phyloP scores from a whole-genome alignment of 2,329 filamentous ascomycete genomes.

The Fusarium metavorans region DNA sequence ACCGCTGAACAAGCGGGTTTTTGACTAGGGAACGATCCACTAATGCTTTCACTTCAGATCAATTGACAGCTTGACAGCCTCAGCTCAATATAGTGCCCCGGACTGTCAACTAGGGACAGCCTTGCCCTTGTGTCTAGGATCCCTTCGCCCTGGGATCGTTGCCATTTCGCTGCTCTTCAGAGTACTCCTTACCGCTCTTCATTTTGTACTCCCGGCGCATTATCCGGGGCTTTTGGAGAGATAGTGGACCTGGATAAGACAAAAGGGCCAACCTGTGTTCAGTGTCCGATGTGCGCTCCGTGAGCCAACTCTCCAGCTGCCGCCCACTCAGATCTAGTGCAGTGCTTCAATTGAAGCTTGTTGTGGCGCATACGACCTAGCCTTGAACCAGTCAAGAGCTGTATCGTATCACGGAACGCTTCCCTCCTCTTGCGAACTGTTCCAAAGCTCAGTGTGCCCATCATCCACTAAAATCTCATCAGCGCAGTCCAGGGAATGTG shows the following conservation, averaged over 20 bases:
- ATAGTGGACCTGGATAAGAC: not conserved
- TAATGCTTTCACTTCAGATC: conserved; percentile 16
- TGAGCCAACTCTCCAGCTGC: not conserved
- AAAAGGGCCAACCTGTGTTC: not conserved
- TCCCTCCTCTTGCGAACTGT: not conserved
- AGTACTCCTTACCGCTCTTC: conserved; percentile 1
- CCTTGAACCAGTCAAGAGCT: not conserved
- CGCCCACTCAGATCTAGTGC: not conserved
- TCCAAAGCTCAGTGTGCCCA: not conserved
- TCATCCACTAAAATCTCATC: not conserved
- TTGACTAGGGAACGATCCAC: conserved; percentile 11
- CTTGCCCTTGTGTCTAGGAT: conserved; percentile 12
- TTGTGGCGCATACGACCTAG: not conserved
- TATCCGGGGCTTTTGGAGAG: not conserved
- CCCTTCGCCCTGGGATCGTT: not conserved
- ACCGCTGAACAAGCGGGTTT: conserved; percentile 29
- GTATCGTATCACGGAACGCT: not conserved
- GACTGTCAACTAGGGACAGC: conserved; percentile 11
- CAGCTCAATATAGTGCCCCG: not conserved
- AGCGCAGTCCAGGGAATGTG: not conserved
- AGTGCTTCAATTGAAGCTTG: not conserved
- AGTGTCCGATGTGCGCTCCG: not conserved
- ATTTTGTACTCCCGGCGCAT: not conserved
- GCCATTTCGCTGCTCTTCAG: not conserved
- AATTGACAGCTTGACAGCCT: conserved; percentile 14